Evolutionary conservation across 306 rosid species (phyloP), one percentile per base, ranked within the genome.

Genomic region (Arachis stenosperma): DNA sequence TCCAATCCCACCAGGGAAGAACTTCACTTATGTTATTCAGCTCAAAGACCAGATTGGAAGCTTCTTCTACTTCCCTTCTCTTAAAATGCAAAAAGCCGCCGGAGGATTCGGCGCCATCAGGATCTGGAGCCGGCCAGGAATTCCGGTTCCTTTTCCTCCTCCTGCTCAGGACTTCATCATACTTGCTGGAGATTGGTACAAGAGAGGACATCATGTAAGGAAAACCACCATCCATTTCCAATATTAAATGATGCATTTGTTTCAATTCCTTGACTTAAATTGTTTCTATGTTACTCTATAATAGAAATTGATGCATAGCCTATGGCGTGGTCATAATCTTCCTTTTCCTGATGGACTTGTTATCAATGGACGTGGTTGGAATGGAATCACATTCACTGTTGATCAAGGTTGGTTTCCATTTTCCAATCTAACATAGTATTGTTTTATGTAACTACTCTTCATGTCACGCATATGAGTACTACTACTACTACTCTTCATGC

Each of bases 121-220:
- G 83, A 80, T 89, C 14, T 82, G 81, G 81, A 87, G 90, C 73
- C 87, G 96, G 27, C 92, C 88, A 1, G 63, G 64, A 76, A 87
- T 89, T 80, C 92, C 92, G 0, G 87, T 89, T 84, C 96, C 96
- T 48, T 87, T 87, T 56, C 85, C 90, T 79, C 79, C 85, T 81
- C 96, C 92, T 62, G 80, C 91, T 2, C 81, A 90, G 9, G 92
- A 89, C 83, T 85, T 75, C 74, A 72, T 83, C 51, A 63, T 89
- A 17, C 83, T 89, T 29, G 90, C 86, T 2, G 96, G 96, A 2
- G 96, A 89, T 75, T 89, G 92, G 92, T 89, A 75, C 85, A 89
- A 85, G 73, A 81, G 83, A 51, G 79, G 78, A 69, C 85, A 89
- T 14, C 70, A 73, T 30, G 96, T 89, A 73, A 33, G 37, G 4